Base-by-base conservation (phyloP, 345 rosid genomes). In the Cochlearia excelsa region DNA sequence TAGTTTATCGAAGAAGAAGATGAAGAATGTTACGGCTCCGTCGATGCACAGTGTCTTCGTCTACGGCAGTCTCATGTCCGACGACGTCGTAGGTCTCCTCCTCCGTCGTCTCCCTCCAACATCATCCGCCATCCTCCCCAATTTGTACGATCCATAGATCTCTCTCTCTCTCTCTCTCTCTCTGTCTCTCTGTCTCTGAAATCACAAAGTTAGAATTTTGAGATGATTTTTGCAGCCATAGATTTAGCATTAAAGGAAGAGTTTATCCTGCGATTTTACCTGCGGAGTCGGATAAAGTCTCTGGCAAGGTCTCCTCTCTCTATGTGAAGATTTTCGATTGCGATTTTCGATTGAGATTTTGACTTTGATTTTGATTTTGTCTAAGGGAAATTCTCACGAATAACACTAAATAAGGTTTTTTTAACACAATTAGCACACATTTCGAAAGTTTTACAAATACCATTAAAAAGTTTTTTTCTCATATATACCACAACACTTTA, bases 201-300 rank as follows among this genome's bases (percentile, higher is more conserved):
- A 33, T 33, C 5, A 5, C 5, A 2, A 5, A 33, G 4, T 33
- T 33, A 2, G 35, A 2, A 38, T 46, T 50, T 54, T 47, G 57
- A n/a, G 37, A 5, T 3, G 37, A 5, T 3, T 3, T 52, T 63
- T 30, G 72, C 82, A 93, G 99, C 68, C 90, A 78, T 59, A 84
- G 97, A 70, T 93, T 87, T 63, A 84, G 85, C 77, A 81, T 93
- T 58, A 82, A 78, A 74, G 97, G 81, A 4, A 86, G 96, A 9
- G 92, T 89, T 59, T 89, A 93, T 78, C 99, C 99, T 0, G 90
- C 97, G 54, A 90, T 93, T 68, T 46, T 81, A 2, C 95, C 97
- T 1, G 78, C 80, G 8, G 68, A 67, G 23, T 74, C 59, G 35
- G 65, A 75, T 68, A 68, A 59, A 38, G 87, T 89, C 46, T 42